Evolutionary conservation across 352 stramenopile genomes (phyloP).

Genomic region (Phytophthora podocarpi): DNA sequence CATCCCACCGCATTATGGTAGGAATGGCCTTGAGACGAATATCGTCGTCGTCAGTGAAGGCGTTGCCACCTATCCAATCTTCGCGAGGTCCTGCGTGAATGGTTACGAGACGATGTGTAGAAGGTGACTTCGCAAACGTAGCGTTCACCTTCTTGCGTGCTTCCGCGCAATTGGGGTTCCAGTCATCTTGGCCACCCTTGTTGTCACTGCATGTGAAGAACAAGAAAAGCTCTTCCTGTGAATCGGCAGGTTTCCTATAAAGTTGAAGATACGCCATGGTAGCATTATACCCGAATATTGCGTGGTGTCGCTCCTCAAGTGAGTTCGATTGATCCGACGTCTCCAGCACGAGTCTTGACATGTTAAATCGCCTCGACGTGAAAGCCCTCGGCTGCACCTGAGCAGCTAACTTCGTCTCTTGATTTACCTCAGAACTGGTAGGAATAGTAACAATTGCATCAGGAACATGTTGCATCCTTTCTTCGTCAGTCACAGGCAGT

Average conservation of each 20-base stretch:
- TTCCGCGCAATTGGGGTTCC: conserved; percentile 48
- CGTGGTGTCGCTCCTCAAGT: conserved; percentile 52
- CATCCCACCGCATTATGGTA: conserved; percentile 68
- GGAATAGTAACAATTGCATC: not conserved
- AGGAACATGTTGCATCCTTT: not conserved
- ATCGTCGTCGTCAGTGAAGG: conserved; percentile 61
- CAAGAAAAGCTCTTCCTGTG: conserved; percentile 57
- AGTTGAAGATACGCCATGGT: conserved; percentile 53
- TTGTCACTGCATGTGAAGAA: conserved; percentile 74
- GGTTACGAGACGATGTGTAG: conserved; percentile 57
- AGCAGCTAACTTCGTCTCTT: not conserved
- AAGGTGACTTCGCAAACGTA: conserved; percentile 59
- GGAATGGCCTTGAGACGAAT: conserved; percentile 68
- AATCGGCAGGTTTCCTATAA: conserved; percentile 32
- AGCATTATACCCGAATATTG: conserved; percentile 53
- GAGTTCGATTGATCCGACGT: conserved; percentile 20
- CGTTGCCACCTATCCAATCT: conserved; percentile 60
- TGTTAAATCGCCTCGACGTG: conserved; percentile 32
- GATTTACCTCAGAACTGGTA: not conserved
- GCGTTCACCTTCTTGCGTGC: conserved; percentile 58
- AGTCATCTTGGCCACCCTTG: conserved; percentile 49
- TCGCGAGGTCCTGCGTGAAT: conserved; percentile 58
- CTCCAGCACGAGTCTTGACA: conserved; percentile 27
- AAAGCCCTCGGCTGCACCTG: not conserved
- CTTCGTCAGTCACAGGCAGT: conserved; percentile 16